A percentile compares a stretch with the other conserved stretches of the same genome.
phyloP scores from a whole-genome alignment of 352 stramenopile species.

The Phytophthora sansomeana region DNA sequence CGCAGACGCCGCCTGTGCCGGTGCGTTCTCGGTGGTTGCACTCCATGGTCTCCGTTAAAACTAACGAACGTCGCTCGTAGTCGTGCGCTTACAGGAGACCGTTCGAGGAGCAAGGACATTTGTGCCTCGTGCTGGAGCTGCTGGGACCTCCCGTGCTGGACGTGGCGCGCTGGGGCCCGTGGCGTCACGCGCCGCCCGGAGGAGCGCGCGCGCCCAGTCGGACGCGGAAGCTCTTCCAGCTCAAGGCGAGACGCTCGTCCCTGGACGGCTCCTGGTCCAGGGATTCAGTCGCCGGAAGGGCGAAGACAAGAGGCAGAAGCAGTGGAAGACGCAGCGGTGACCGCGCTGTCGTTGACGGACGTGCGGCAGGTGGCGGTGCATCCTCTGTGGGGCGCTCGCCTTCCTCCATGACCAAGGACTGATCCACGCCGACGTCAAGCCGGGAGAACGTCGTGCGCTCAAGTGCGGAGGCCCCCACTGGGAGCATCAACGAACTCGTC shows the following conservation, averaged over 20 bases:
- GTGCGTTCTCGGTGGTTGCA: slow-evolving; percentile 33
- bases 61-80: slow-evolving; percentile 11
- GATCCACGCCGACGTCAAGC: slow-evolving; percentile 82
- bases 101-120: slow-evolving; percentile 62
- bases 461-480: slow-evolving; percentile 21
- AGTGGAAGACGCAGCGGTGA: slow-evolving; percentile 6
- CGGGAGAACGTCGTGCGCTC: slow-evolving; percentile 71
- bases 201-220: slow-evolving; percentile 15
- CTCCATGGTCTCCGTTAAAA: neutral
- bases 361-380: slow-evolving; percentile 68
- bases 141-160: slow-evolving; percentile 91
- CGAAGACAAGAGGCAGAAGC: slow-evolving; percentile 3
- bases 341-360: slow-evolving; percentile 42
- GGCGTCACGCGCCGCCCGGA: slow-evolving; percentile 91
- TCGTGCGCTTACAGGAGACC: slow-evolving; percentile 66
- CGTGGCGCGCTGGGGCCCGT: slow-evolving; percentile 92
- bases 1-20: slow-evolving; percentile 43
- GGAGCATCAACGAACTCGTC: slow-evolving; percentile 6
- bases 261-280: slow-evolving; percentile 3
- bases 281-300: slow-evolving; percentile 16
- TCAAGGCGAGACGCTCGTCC: slow-evolving; percentile 20
- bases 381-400: slow-evolving; percentile 65
- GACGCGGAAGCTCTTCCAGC: slow-evolving; percentile 35
- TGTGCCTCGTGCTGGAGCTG: slow-evolving; percentile 78
- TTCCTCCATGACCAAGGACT: slow-evolving; percentile 69